phyloP scores from a whole-genome alignment of 106 monocot species.

The Dactylorhiza incarnata region DNA sequence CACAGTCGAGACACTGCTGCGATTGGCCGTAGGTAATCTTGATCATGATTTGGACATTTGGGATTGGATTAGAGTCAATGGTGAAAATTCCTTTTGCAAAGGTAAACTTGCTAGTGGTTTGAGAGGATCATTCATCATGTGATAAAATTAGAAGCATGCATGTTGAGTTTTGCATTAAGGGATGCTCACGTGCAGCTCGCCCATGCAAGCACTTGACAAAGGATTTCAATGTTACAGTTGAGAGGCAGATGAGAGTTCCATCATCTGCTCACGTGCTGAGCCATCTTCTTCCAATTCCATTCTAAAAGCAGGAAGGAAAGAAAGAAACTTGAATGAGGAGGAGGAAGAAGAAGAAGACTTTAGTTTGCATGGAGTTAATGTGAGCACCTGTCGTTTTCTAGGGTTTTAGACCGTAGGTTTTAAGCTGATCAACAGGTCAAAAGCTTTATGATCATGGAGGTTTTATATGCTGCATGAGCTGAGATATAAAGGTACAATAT shows the following conservation, averaged over 20 bases:
- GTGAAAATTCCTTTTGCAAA: neutral
- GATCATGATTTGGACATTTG: neutral
- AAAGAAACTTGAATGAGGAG: neutral
- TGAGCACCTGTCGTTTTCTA: neutral
- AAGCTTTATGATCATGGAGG: too few relatives aligned
- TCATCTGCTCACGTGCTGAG: neutral
- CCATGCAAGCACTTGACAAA: neutral
- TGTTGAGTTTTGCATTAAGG: neutral
- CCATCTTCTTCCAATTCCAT: neutral
- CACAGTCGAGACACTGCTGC: too few relatives aligned
- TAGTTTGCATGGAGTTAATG: slow-evolving; percentile 1
- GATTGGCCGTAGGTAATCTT: too few relatives aligned
- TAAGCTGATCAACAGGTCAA: neutral
- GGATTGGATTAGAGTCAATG: neutral
- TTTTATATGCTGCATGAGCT: too few relatives aligned
- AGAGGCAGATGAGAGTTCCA: neutral
- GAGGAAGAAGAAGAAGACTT: neutral
- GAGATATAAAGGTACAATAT: too few relatives aligned
- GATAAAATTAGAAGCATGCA: neutral
- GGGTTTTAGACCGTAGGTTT: neutral
- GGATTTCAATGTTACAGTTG: neutral
- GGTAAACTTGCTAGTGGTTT: neutral
- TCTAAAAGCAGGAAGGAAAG: too few relatives aligned
- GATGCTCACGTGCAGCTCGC: slow-evolving; percentile 3
- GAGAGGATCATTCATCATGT: neutral